These are phyloP conservation scores for Hansenula anomala DNA, from an alignment of 1,139 yeast species.

Conservation along the genomic window DNA sequence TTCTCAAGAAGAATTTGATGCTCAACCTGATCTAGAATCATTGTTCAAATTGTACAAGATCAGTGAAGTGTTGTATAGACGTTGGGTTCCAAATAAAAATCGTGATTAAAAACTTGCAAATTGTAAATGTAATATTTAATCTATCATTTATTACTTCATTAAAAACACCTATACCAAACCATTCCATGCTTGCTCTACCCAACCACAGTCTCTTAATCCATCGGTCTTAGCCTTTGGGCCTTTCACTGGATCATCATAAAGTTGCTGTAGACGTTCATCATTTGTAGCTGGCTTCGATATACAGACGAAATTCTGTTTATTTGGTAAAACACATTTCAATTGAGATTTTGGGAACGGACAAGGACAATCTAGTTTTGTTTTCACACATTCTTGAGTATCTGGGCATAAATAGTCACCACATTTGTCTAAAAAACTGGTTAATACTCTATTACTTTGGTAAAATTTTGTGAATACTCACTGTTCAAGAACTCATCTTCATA, in stretches of 20 bases:
- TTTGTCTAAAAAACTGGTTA: constrained; percentile 14
- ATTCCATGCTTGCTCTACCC: constrained; percentile 56
- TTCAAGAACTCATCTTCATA: constrained; percentile 35
- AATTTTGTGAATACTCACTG: constrained; percentile 7
- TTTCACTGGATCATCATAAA: constrained; percentile 43
- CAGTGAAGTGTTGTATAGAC: constrained; percentile 60
- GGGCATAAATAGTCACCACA: constrained; percentile 77
- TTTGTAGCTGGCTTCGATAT: constrained; percentile 69
- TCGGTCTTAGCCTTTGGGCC: constrained; percentile 51
- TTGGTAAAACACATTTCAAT: constrained; percentile 72
- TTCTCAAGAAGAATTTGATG: constrained; percentile 27
- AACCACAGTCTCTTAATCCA: constrained; percentile 69
- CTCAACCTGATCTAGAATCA: constrained; percentile 25
- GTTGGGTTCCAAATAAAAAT: constrained; percentile 85
- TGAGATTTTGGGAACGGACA: constrained; percentile 88
- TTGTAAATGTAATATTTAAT: background rate
- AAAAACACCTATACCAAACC: constrained; percentile 33
- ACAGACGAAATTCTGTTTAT: constrained; percentile 60
- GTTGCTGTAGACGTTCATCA: constrained; percentile 27
- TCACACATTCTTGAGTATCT: constrained; percentile 77
- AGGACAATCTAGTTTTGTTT: constrained; percentile 68
- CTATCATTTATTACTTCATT: constrained; percentile 1
- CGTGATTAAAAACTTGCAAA: constrained; percentile 45
- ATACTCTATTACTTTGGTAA: no score
- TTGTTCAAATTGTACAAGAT: constrained; percentile 42